Percentiles rank a stretch among this genome's conserved stretches.
phyloP scores from a whole-genome alignment of 805 yeast genomes.

The Myxozyma udenii region DNA sequence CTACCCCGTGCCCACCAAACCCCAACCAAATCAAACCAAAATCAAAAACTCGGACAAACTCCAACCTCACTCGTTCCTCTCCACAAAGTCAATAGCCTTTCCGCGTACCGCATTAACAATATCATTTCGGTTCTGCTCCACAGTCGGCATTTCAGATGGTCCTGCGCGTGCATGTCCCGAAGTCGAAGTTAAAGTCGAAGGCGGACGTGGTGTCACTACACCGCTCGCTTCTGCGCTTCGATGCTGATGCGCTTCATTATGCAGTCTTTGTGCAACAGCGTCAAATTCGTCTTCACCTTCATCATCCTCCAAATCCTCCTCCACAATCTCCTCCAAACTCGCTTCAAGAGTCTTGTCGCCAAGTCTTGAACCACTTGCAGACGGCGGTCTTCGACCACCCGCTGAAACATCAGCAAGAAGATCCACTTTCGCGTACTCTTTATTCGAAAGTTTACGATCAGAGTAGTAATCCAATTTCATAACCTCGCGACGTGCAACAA shows the following conservation, averaged over 20 bases:
- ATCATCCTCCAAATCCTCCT: slow-evolving; percentile 9
- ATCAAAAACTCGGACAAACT: too few species aligned
- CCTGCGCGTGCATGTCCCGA: too few species aligned
- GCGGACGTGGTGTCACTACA: too few species aligned
- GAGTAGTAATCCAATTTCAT: slow-evolving; percentile 23
- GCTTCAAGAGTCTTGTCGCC: slow-evolving; percentile 8
- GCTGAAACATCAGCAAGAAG: slow-evolving; percentile 1
- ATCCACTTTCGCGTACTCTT: slow-evolving; percentile 21
- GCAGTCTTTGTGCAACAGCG: too few species aligned
- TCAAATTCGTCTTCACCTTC: slow-evolving; percentile 2
- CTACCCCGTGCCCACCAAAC: too few species aligned
- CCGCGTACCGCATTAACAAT: slow-evolving; percentile 7
- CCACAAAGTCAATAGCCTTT: too few species aligned
- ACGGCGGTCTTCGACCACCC: background rate
- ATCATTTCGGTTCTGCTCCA: background rate
- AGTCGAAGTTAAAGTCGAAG: too few species aligned
- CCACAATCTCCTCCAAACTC: slow-evolving; percentile 16
- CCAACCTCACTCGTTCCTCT: too few species aligned
- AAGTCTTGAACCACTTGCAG: background rate
- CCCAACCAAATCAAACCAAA: too few species aligned
- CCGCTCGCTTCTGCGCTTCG: too few species aligned
- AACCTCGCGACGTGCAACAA: slow-evolving; percentile 18
- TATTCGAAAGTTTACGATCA: slow-evolving; percentile 23
- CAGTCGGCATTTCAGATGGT: too few species aligned
- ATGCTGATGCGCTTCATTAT: too few species aligned